phyloP scores from a whole-genome alignment of 176 grass and related monocot genomes.

The Oryza meridionalis region DNA sequence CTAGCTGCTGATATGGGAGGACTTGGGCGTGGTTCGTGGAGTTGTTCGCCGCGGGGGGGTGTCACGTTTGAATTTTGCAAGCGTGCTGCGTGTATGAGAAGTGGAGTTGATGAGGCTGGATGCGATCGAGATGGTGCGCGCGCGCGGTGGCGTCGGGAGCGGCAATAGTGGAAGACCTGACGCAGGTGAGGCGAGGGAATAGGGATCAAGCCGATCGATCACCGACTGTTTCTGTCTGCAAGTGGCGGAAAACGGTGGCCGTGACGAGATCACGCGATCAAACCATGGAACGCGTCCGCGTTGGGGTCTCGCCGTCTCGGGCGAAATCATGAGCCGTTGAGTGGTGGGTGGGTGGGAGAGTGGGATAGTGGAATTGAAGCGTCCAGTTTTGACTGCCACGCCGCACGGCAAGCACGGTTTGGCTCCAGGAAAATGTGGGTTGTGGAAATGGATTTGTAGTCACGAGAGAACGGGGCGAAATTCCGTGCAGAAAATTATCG shows the following conservation, averaged over 20 bases:
- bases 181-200: background rate
- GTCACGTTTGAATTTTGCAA: background rate
- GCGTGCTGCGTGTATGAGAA: background rate
- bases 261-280: background rate
- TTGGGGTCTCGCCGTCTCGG: background rate
- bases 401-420: background rate
- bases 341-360: background rate
- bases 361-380: background rate
- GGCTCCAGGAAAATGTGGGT: background rate
- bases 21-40: background rate
- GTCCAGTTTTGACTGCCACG: constrained; percentile 2
- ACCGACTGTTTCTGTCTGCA: background rate
- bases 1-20: background rate
- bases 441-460: background rate
- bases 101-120: constrained; percentile 30
- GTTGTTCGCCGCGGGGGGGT: background rate
- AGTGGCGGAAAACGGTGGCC: background rate
- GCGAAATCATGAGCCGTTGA: background rate
- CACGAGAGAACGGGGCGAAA: background rate
- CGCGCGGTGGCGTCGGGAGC: background rate
- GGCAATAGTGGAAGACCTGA: background rate
- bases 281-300: background rate
- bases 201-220: background rate
- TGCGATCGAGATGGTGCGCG: background rate
- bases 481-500: background rate